Conservation (phyloP, 805 yeast species). For the Cyberlindnera galapagoensis region DNA sequence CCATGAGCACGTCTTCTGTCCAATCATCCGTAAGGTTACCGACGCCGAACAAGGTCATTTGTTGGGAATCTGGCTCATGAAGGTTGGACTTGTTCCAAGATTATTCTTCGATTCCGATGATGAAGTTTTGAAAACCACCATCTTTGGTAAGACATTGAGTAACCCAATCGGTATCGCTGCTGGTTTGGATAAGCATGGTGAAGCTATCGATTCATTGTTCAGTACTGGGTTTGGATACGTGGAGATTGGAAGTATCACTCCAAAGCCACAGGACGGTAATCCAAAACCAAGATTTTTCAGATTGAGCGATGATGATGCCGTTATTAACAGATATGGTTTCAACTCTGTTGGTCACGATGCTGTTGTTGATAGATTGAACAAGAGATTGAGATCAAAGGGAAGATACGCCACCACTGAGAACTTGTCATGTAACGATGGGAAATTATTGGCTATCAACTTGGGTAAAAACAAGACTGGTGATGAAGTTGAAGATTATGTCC, state of each 20-base stretch:
- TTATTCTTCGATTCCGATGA: constrained; percentile 49
- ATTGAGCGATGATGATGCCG: constrained; percentile 78
- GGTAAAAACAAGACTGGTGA: constrained; percentile 94
- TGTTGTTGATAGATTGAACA: constrained; percentile 61
- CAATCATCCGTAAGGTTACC: constrained; percentile 58
- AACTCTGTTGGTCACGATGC: constrained; percentile 82
- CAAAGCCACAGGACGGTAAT: constrained; percentile 89
- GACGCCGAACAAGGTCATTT: constrained; percentile 86
- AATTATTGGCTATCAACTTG: constrained; percentile 72
- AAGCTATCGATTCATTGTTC: constrained; percentile 77
- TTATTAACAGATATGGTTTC: constrained; percentile 91
- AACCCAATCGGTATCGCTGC: constrained; percentile 94
- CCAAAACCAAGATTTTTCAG: constrained; percentile 92
- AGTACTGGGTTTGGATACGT: constrained; percentile 81
- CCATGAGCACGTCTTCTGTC: constrained; percentile 78
- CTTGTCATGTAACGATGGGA: constrained; percentile 53
- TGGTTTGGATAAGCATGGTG: constrained; percentile 91
- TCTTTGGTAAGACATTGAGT: constrained; percentile 56
- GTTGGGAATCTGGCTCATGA: constrained; percentile 64
- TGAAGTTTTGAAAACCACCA: constrained; percentile 47
- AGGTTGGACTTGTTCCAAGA: constrained; percentile 61
- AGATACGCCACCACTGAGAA: constrained; percentile 21
- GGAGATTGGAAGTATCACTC: constrained; percentile 91
- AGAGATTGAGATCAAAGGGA: constrained; percentile 43
- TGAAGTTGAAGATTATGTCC: constrained; percentile 77